These are phyloP conservation scores for Phylloporus scabripes DNA, from an alignment of 768 basidiomycete species.

Conservation along the genomic window DNA sequence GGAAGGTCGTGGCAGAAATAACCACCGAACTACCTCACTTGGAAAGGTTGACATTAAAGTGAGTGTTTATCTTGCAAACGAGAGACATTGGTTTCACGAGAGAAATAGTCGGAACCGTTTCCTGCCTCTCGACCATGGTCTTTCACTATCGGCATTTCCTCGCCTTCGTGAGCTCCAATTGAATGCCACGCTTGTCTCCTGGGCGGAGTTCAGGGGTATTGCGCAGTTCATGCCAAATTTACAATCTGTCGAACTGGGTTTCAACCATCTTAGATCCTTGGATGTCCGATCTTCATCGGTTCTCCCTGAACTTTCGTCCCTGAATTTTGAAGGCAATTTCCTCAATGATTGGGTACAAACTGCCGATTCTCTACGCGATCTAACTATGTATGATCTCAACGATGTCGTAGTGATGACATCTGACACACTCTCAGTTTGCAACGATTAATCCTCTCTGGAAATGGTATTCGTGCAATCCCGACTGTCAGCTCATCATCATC, in stretches of 20 bases:
- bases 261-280: constrained; percentile 51
- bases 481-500: constrained; percentile 9
- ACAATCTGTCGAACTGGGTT: constrained; percentile 59
- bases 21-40: constrained; percentile 55
- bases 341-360: constrained; percentile 53
- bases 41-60: constrained; percentile 75
- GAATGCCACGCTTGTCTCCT: constrained; percentile 66
- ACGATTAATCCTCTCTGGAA: constrained; percentile 62
- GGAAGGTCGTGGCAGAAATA: constrained; percentile 66
- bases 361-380: constrained; percentile 39
- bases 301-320: constrained; percentile 34
- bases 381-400: constrained; percentile 37
- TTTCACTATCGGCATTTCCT: constrained; percentile 41
- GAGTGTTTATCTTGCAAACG: constrained; percentile 28
- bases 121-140: constrained; percentile 30
- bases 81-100: constrained; percentile 14
- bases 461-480: constrained; percentile 50
- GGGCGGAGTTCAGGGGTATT: constrained; percentile 58
- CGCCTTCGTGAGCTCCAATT: constrained; percentile 62
- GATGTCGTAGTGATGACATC: background rate
- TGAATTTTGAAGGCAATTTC: constrained; percentile 71
- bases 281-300: constrained; percentile 7
- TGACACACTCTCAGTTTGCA: constrained; percentile 40
- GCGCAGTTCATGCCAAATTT: constrained; percentile 50
- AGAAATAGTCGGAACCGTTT: constrained; percentile 64